Conservation (phyloP, 208 protist species). For the Jaenimonas drosophilae region DNA sequence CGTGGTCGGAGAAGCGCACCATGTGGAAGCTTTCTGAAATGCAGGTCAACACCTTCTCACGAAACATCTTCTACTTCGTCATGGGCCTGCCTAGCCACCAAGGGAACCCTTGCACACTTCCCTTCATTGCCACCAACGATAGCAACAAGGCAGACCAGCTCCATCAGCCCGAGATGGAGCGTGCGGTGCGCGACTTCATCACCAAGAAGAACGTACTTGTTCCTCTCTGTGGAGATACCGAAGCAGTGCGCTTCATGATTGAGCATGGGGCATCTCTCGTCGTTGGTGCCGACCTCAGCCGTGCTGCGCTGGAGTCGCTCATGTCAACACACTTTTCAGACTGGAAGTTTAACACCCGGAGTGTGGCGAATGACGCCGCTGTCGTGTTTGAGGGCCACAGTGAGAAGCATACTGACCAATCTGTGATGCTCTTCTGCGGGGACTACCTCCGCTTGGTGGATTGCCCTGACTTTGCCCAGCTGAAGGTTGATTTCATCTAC, state of each 20-base stretch:
- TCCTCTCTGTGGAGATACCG: conserved; percentile 45
- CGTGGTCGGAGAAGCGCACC: conserved; percentile 22
- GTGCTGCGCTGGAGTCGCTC: conserved; percentile 18
- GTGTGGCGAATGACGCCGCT: conserved; percentile 4
- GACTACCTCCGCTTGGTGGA: conserved; percentile 25
- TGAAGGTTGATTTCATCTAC: conserved; percentile 39
- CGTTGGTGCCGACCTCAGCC: conserved; percentile 23
- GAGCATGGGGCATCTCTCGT: conserved; percentile 23
- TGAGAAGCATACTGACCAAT: conserved; percentile 8
- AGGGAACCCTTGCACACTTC: neutral
- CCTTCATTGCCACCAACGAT: conserved; percentile 7
- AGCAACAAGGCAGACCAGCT: conserved; percentile 5
- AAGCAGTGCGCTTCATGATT: conserved; percentile 28
- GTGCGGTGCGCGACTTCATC: conserved; percentile 20
- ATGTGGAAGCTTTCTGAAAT: conserved; percentile 29
- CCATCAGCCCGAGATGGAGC: conserved; percentile 16
- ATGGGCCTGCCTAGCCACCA: conserved; percentile 4
- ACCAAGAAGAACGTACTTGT: conserved; percentile 30
- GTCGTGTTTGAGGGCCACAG: conserved; percentile 15
- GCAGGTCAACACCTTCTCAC: conserved; percentile 21
- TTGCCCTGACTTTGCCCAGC: conserved; percentile 8
- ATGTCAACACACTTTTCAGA: neutral
- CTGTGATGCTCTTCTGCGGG: conserved; percentile 34
- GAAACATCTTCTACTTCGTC: conserved; percentile 26
- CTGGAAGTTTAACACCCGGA: conserved; percentile 1